Evolutionary conservation across 805 yeast species (phyloP).

Genomic region (Dipodascus albidus): DNA sequence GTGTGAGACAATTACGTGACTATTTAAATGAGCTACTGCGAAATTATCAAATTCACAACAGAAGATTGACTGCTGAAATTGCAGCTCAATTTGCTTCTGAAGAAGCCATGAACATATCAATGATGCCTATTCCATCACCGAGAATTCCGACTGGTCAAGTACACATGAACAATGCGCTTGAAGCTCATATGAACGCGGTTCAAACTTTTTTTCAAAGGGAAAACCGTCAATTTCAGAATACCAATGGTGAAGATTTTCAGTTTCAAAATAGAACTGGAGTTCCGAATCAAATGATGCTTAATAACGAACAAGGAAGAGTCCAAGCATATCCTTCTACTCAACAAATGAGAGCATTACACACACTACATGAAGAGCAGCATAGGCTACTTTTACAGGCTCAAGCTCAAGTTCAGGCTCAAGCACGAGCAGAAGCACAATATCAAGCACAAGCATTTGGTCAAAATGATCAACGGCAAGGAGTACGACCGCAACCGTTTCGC

Average conservation of each 20-base stretch:
- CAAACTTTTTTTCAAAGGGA: not conserved
- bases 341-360: not conserved
- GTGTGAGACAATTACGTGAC: constrained; percentile 65
- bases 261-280: not conserved
- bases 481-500: not conserved
- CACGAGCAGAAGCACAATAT: not conserved
- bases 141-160: not conserved
- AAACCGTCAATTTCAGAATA: not conserved
- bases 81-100: constrained; percentile 4
- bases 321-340: not conserved
- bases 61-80: not conserved
- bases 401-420: constrained; percentile 1
- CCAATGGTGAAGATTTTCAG: not conserved
- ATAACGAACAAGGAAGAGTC: not conserved
- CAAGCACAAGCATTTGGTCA: not conserved
- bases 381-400: not conserved
- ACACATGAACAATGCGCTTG: not conserved
- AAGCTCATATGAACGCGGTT: not conserved
- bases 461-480: not conserved
- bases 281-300: not conserved
- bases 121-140: constrained; percentile 3
- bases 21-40: constrained; percentile 35
- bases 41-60: not conserved
- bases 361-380: not conserved
- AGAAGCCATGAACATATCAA: not conserved